Base-by-base conservation (phyloP, 2,329 filamentous ascomycete species). In the Paecilomyces fulvus region DNA sequence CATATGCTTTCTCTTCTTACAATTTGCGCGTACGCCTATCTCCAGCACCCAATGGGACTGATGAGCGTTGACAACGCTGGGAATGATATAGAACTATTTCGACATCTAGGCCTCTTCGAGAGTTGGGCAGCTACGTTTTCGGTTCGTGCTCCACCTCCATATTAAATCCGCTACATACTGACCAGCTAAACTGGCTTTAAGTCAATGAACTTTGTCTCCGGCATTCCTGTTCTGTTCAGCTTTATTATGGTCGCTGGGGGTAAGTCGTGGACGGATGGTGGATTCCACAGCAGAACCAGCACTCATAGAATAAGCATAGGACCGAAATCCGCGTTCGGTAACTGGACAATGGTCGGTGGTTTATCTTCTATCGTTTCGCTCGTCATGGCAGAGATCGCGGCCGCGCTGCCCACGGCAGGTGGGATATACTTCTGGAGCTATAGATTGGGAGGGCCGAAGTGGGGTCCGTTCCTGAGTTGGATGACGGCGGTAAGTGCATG, bases 391-490 rank as follows among this genome's bases (percentile, higher is more conserved):
- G 72, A 74, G 58, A 70, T 75, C 33, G 71, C 68, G 8, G 67
- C 70, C 20, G 67, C 70, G 10, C 59, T 72, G 14, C 73, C 73
- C 2, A 74, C 70, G 0, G 68, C 72, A 7, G 72, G 72, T 3
- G 71, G 70, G 2, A 73, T 73, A 43, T 75, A 74, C 60, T 74
- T 69, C 60, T 73, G 72, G 72, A 61, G 67, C 17, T 74, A 71
- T 59, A 61, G 66, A 20, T 64, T 75, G 1, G 72, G 71, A 21
- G 72, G 72, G 21, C 58, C 66, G 51, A 59, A 65, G 56, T 72
- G 70, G 60, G 72, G 72, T 1, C 72, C 71, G 0, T 68, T 74
- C 54, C 64, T 74, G 12, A 64, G 64, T 33, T 75, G 72, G 71
- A 71, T 74, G 68, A 74, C 73, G 23, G 73, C 70, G 1, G 48